phyloP scores from a whole-genome alignment of 352 stramenopile genomes.

The Globisporangium apiculatum region DNA sequence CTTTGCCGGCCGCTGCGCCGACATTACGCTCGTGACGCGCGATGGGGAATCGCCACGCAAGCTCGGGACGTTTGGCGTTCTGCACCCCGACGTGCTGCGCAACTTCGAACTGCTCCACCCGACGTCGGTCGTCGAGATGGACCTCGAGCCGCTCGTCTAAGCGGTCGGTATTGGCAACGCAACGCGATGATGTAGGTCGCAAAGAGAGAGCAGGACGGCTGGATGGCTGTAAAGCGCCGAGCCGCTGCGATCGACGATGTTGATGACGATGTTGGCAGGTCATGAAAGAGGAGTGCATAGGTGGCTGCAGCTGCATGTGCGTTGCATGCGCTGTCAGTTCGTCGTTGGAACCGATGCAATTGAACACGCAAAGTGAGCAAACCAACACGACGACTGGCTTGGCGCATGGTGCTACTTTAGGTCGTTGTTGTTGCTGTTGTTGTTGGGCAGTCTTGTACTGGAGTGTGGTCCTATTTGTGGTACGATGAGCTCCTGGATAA shows the following conservation, averaged over 20 bases:
- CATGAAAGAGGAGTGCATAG: no score
- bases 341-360: neutral
- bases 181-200: neutral
- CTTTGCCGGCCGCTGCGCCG: constrained; percentile 95
- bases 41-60: constrained; percentile 43
- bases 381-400: neutral
- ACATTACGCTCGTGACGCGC: constrained; percentile 89
- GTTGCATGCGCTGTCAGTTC: no score
- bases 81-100: constrained; percentile 96
- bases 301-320: no score
- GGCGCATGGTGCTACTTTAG: no score
- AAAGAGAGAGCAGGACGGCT: neutral
- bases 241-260: no score
- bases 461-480: no score
- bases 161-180: neutral
- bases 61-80: constrained; percentile 96
- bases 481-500: no score
- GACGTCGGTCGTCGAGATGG: constrained; percentile 95
- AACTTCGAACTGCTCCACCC: constrained; percentile 98
- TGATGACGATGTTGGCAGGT: no score
- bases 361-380: neutral
- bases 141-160: constrained; percentile 96
- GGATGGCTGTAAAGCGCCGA: neutral
- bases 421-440: no score
- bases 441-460: no score